These are phyloP conservation scores for Mycena rebaudengoi DNA, from an alignment of 768 basidiomycete species.

Conservation along the genomic window DNA sequence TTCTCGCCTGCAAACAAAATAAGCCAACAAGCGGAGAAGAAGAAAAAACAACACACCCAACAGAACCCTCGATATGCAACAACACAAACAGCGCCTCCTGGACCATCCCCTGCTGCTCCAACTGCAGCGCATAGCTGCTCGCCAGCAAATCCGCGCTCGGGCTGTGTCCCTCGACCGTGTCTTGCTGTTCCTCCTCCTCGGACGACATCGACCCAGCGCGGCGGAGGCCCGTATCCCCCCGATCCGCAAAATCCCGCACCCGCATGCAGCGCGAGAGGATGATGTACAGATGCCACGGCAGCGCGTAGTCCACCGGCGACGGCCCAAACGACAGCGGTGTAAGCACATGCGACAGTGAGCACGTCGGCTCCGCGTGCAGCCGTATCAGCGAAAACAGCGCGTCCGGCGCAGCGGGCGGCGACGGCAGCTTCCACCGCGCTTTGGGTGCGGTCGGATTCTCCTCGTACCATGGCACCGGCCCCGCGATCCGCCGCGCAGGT, in stretches of 20 bases:
- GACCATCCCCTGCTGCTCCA: slow-evolving; percentile 83
- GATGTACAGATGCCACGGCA: slow-evolving; percentile 94
- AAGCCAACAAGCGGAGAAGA: background rate
- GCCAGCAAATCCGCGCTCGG: slow-evolving; percentile 85
- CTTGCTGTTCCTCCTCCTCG: slow-evolving; percentile 54
- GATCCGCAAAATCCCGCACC: slow-evolving; percentile 88
- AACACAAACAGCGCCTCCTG: slow-evolving; percentile 91
- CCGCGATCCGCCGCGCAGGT: slow-evolving; percentile 49
- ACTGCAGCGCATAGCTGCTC: slow-evolving; percentile 84
- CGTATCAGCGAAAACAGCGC: slow-evolving; percentile 84
- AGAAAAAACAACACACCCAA: slow-evolving; percentile 64
- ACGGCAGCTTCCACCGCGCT: slow-evolving; percentile 52
- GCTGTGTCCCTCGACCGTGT: slow-evolving; percentile 75
- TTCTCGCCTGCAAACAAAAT: slow-evolving; percentile 67
- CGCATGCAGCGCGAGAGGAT: slow-evolving; percentile 85
- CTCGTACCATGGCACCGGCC: slow-evolving; percentile 68
- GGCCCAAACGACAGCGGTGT: slow-evolving; percentile 78
- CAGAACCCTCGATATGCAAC: slow-evolving; percentile 83
- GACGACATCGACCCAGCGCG: slow-evolving; percentile 31
- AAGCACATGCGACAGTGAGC: slow-evolving; percentile 74
- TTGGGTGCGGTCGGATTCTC: slow-evolving; percentile 36
- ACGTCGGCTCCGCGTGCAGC: slow-evolving; percentile 76
- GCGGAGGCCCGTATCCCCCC: slow-evolving; percentile 57
- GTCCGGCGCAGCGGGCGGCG: slow-evolving; percentile 62
- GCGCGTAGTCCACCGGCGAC: slow-evolving; percentile 79